Base-by-base conservation (phyloP, 179 eudicot genomes). In the Drosera spatulata region DNA sequence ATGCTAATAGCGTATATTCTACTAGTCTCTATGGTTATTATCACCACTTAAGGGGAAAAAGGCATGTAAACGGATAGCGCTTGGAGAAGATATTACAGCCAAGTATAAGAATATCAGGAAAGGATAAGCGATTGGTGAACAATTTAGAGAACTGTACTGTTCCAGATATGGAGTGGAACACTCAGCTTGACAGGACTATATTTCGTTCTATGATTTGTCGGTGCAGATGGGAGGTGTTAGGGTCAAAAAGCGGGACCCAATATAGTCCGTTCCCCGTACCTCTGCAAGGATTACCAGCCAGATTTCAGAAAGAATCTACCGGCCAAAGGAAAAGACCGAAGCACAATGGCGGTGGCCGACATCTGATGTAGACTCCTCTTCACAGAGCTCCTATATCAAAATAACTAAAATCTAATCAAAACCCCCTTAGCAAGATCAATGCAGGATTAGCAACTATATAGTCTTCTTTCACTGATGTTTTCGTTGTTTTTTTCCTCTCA, bases 251-350 rank as follows among this genome's bases (percentile, higher is more conserved):
- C 7, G 68, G 61, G 56, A 41, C 58, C 39, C 62, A 65, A 41
- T 48, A 65, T 33, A 47, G 55, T 48, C 68, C 68, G 39, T 65
- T 65, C 51, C 68, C 68, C 4, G 62, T 65, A 41, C 68, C 68
- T n/a, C 9, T 15, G 33, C 47, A 48, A 10, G 68, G 68, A 46
- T 61, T 65, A 39, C 68, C 68, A 7, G 61, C 68, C 55, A 65
- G 61, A 51, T 65, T 65, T 44, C 67, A 66, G 70, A 79, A 54
- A 61, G 68, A 69, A 22, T 69, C 72, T 70, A 33, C 64, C 58
- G 38, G 53, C 53, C 59, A 15, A 15, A 22, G 37, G 39, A 5
- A 10, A 53, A 15, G 7, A 4, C 37, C 9, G 10, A 38, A 53
- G 6, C 56, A 53, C 56, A 61, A 55, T 50, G 13, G 10, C 22